These are phyloP conservation scores for Globisporangium okanoganense DNA, from an alignment of 352 stramenopile species.

Conservation along the genomic window DNA sequence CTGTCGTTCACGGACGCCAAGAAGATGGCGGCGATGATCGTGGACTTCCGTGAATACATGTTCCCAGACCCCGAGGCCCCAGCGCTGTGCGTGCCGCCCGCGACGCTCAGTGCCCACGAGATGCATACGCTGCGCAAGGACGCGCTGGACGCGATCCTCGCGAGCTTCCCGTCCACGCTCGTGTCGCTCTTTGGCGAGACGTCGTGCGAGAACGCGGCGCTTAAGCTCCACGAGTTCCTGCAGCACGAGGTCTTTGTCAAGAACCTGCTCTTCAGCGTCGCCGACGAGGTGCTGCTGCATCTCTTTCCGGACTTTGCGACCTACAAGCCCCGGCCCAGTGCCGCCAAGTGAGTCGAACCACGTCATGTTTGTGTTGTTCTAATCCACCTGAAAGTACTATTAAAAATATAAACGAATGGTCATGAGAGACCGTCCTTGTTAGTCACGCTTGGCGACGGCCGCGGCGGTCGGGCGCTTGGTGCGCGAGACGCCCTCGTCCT, in stretches of 20 bases:
- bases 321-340: conserved; percentile 37
- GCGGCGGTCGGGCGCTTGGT: conserved; percentile 41
- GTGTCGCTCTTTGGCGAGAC: conserved; percentile 77
- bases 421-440: too few species aligned
- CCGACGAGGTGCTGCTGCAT: conserved; percentile 70
- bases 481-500: conserved; percentile 56
- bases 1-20: conserved; percentile 76
- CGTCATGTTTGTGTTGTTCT: neutral
- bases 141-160: conserved; percentile 63
- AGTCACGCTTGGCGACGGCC: conserved; percentile 27
- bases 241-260: conserved; percentile 88
- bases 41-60: conserved; percentile 54
- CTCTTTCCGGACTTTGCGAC: conserved; percentile 65
- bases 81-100: conserved; percentile 8
- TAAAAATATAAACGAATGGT: conserved; percentile 3
- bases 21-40: conserved; percentile 52
- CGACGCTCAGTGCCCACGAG: conserved; percentile 24
- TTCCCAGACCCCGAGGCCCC: conserved; percentile 34
- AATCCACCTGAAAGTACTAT: conserved; percentile 9
- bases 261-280: conserved; percentile 78
- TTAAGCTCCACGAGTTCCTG: conserved; percentile 85
- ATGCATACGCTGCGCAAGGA: conserved; percentile 58
- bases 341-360: neutral
- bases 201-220: conserved; percentile 63
- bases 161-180: conserved; percentile 64